Evolutionary conservation across 352 stramenopile genomes (phyloP).

Genomic region (Phytophthora hybrid): DNA sequence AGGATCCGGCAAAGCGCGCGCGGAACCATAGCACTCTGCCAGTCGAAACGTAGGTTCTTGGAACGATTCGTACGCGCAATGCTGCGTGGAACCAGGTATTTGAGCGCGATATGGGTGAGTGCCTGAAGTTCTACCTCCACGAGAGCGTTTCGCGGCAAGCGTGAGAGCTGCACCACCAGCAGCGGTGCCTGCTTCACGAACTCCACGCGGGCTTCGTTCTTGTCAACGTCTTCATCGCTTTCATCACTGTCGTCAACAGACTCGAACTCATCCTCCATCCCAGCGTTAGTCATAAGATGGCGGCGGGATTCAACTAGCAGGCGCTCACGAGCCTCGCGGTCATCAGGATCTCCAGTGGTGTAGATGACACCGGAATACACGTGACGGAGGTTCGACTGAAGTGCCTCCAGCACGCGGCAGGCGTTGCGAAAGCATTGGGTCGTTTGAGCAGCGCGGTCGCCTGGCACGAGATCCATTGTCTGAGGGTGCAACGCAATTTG

Average conservation of each 20-base stretch:
- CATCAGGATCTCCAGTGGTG: constrained; percentile 42
- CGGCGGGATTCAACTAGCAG: constrained; percentile 33
- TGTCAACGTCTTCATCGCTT: constrained; percentile 83
- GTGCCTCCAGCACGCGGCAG: constrained; percentile 70
- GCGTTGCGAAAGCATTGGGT: constrained; percentile 74
- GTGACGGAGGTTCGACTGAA: constrained; percentile 85
- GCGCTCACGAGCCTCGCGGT: constrained; percentile 41
- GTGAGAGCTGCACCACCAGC: constrained; percentile 72
- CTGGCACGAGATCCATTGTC: constrained; percentile 93
- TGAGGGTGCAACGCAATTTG: constrained; percentile 96
- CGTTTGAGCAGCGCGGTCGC: constrained; percentile 50
- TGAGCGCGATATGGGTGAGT: constrained; percentile 70
- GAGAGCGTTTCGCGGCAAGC: constrained; percentile 70
- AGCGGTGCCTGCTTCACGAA: constrained; percentile 64
- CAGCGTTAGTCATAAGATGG: constrained; percentile 52
- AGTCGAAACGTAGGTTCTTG: constrained; percentile 35
- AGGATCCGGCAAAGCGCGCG: constrained; percentile 66
- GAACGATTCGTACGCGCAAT: constrained; percentile 4
- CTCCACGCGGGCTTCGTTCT: constrained; percentile 49
- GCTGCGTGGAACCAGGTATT: constrained; percentile 53
- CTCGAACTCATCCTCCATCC: constrained; percentile 65
- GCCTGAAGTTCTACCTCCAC: constrained; percentile 84
- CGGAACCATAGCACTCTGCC: constrained; percentile 48
- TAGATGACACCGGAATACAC: constrained; percentile 76
- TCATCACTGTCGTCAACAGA: constrained; percentile 71